Percentiles rank a stretch among this genome's conserved stretches.
These are phyloP conservation scores for Heterobasidion occidentale DNA, from an alignment of 1,284 basidiomycete species.

Conservation along the genomic window DNA sequence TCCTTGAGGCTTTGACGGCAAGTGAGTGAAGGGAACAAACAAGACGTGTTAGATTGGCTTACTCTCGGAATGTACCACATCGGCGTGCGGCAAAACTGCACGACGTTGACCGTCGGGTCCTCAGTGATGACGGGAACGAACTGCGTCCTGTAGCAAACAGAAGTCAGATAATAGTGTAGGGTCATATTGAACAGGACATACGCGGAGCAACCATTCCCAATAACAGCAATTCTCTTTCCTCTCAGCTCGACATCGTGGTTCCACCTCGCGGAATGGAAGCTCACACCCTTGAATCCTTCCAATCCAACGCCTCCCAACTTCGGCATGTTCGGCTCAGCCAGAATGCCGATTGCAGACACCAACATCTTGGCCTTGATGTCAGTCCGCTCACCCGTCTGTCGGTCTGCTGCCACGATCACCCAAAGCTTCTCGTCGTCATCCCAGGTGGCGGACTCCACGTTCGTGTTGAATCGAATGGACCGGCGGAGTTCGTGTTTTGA, in stretches of 20 bases:
- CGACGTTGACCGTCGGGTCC: constrained; percentile 38
- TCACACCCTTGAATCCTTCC: constrained; percentile 29
- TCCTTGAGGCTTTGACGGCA: not conserved
- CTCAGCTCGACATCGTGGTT: constrained; percentile 23
- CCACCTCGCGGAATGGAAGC: constrained; percentile 34
- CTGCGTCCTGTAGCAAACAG: constrained; percentile 34
- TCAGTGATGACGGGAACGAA: constrained; percentile 42
- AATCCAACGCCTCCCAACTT: constrained; percentile 24
- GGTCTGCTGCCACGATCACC: constrained; percentile 23
- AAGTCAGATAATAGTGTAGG: not conserved
- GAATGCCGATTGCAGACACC: constrained; percentile 35
- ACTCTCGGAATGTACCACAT: constrained; percentile 31
- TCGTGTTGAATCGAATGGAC: constrained; percentile 22
- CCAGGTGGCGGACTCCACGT: constrained; percentile 34
- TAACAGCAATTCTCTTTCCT: constrained; percentile 46
- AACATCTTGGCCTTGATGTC: constrained; percentile 23
- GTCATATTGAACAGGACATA: constrained; percentile 17
- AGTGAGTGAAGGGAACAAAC: too few relatives aligned
- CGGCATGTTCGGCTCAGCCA: constrained; percentile 29
- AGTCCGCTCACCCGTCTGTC: constrained; percentile 15
- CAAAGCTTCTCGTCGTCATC: constrained; percentile 24
- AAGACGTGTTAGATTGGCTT: not conserved
- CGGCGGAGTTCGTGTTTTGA: constrained; percentile 14
- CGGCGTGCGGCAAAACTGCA: constrained; percentile 46
- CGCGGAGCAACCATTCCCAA: constrained; percentile 61